Conservation (phyloP, 805 yeast genomes). For the Debaryomyces prosopidis region DNA sequence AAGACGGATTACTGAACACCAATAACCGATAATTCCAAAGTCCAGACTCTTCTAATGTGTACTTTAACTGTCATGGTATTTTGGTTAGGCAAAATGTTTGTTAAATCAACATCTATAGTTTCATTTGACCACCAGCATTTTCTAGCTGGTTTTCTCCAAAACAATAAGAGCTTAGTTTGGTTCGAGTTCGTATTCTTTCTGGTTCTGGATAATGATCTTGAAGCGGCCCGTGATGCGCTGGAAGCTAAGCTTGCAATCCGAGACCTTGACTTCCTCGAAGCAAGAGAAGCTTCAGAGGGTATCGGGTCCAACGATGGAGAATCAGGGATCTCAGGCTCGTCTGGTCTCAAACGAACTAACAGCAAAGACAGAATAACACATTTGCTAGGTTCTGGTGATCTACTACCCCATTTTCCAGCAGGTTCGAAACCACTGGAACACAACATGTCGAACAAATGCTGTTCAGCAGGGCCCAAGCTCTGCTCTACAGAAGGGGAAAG, state of each 20-base stretch:
- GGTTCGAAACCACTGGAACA: conserved; percentile 81
- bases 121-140: conserved; percentile 97
- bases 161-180: conserved; percentile 68
- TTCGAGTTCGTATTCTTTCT: conserved; percentile 40
- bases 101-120: conserved; percentile 45
- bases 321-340: conserved; percentile 34
- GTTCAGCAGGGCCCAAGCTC: conserved; percentile 83
- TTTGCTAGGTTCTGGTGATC: conserved; percentile 84
- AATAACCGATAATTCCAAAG: conserved; percentile 85
- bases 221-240: conserved; percentile 55
- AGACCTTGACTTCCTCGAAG: conserved; percentile 46
- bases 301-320: conserved; percentile 47
- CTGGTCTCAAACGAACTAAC: conserved; percentile 56
- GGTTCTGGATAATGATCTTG: conserved; percentile 59
- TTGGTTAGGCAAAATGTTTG: conserved; percentile 22
- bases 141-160: conserved; percentile 98
- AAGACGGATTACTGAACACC: conserved; percentile 61
- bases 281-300: conserved; percentile 36
- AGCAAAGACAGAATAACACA: conserved; percentile 86
- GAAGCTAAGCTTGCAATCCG: conserved; percentile 61
- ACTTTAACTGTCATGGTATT: conserved; percentile 49
- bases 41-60: conserved; percentile 95
- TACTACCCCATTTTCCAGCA: conserved; percentile 78
- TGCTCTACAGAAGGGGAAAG: conserved; percentile 39
- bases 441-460: conserved; percentile 91